phyloP scores from a whole-genome alignment of 2,329 filamentous ascomycete species.

The Tolypocladium sp. region DNA sequence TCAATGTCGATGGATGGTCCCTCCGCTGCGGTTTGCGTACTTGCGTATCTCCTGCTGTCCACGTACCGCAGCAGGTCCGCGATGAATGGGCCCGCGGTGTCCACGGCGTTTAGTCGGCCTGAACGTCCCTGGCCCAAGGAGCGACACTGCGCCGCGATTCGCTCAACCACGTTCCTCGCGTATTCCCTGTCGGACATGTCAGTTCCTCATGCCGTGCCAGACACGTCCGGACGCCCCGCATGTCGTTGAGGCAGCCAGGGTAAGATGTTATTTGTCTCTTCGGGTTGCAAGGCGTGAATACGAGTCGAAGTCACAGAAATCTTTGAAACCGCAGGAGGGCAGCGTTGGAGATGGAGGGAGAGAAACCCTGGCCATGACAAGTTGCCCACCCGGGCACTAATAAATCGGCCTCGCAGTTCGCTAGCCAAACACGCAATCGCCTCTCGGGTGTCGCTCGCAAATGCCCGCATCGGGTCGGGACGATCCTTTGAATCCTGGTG shows the following conservation, averaged over 20 bases:
- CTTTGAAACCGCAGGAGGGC: neutral
- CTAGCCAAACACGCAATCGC: neutral
- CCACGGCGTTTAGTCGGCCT: no score
- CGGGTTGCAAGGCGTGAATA: neutral
- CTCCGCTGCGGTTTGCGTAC: neutral
- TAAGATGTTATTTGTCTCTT: neutral
- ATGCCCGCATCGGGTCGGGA: neutral
- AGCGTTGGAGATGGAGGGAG: neutral
- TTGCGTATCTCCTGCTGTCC: neutral
- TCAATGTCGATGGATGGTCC: neutral
- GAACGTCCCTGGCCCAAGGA: neutral
- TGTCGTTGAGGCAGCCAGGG: neutral
- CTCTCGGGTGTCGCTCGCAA: neutral
- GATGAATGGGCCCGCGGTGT: neutral
- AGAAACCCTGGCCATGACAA: neutral
- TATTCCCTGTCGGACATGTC: neutral
- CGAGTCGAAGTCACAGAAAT: neutral
- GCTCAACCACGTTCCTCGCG: neutral
- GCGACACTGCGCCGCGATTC: neutral
- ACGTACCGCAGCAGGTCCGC: neutral
- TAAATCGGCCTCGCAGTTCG: neutral
- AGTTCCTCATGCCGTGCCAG: neutral
- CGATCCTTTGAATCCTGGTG: neutral
- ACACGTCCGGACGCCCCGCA: neutral
- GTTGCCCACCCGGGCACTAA: neutral